Conservation (phyloP, 2,329 filamentous ascomycete species). For the Cryoendolithus antarcticus region DNA sequence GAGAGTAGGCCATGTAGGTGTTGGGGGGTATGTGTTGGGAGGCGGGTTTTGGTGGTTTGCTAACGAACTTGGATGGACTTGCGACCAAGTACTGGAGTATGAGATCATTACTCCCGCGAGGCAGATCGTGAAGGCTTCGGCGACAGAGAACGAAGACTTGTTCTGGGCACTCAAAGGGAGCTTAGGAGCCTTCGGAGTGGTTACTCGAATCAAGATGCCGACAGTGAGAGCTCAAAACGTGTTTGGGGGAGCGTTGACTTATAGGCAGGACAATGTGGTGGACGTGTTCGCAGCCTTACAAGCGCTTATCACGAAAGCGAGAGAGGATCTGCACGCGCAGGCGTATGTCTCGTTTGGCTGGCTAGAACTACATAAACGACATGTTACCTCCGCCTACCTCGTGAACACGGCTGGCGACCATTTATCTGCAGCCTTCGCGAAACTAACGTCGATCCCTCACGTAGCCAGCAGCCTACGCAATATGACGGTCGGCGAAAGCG, state of each 20-base stretch:
- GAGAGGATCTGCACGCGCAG: conserved; percentile 1
- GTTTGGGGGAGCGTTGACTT: conserved; percentile 11
- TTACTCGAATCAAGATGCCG: conserved; percentile 15
- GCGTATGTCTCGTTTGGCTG: conserved; percentile 13
- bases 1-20: conserved; percentile 31
- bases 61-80: conserved; percentile 36
- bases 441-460: conserved; percentile 9
- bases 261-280: conserved; percentile 1
- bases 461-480: conserved; percentile 7
- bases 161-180: conserved; percentile 18
- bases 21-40: conserved; percentile 34
- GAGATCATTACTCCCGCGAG: conserved; percentile 15
- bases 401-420: conserved; percentile 10
- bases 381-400: conserved; percentile 9
- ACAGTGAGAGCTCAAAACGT: conserved; percentile 15
- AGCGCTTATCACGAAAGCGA: conserved; percentile 6
- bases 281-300: background rate
- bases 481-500: conserved; percentile 8
- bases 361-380: conserved; percentile 7
- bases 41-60: conserved; percentile 38
- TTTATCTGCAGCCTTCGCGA: conserved; percentile 3
- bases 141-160: conserved; percentile 12
- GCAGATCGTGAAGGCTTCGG: conserved; percentile 10
- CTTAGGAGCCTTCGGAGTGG: conserved; percentile 13
- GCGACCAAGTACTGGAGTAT: conserved; percentile 20